Base-by-base conservation (phyloP, 495 filamentous ascomycete genomes). In the Aspergillus diversus region DNA sequence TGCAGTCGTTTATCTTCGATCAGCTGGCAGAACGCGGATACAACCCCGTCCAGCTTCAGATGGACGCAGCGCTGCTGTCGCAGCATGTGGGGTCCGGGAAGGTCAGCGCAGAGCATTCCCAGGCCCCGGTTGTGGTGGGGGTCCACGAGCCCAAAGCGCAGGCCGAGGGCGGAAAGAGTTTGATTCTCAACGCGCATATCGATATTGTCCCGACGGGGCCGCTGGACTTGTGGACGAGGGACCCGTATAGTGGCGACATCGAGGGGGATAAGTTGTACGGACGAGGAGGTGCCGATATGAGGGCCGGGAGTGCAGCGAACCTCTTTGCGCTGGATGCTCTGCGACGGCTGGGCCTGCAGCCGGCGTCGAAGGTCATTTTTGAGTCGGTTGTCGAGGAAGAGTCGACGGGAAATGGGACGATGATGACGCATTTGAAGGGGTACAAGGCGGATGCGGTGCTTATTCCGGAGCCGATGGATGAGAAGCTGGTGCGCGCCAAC, bases 301-400 rank as follows among this genome's bases (percentile, higher is more conserved):
- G 55, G 33, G 55, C 55, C 12, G 55, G 55, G 1, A 57, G 55
- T 43, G 55, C 12, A 5, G 55, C 55, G 17, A 57, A 57, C 16
- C 16, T 57, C 5, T 57, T 43, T 27, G 55, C 55, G 11, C 55
- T 57, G n/a, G 55, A 57, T 43, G 55, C 55, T 13, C 55, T 57
- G 34, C 55, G 55, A 1, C 33, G 55, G 15, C 4, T 57, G 5
- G 55, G 55, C 1, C 35, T 57, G 13, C 55, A 57, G 35, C 55
- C 55, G 6, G 55, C 55, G 12, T 57, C 55, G 33, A 57, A 57
- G 35, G 55, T 57, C 7, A 31, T 57, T 12, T 39, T 57, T 21
- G 55, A 57, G 35, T 57, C 55, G 11, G 55, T 57, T 3, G 55
- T 57, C 17, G 55, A 57, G 55, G 55, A 57, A 21, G 55, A 57